Percentiles rank a stretch among this genome's conserved stretches.
phyloP scores from a whole-genome alignment of 805 yeast genomes.

The Candida alai region DNA sequence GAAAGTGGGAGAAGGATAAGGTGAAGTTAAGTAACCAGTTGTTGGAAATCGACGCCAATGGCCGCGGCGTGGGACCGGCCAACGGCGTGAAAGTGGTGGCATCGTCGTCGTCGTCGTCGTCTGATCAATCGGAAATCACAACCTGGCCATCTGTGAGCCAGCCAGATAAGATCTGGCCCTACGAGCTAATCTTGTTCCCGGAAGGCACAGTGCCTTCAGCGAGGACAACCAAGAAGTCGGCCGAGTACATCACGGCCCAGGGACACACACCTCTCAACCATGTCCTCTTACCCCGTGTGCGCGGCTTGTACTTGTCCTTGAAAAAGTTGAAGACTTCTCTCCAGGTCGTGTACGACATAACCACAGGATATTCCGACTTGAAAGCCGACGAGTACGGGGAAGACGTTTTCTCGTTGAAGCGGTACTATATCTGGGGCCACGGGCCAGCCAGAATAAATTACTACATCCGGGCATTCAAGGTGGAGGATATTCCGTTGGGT shows the following conservation, averaged over 20 bases:
- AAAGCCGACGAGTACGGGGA: constrained; percentile 67
- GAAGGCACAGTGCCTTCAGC: constrained; percentile 88
- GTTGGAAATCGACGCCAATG: constrained; percentile 54
- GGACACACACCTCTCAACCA: constrained; percentile 51
- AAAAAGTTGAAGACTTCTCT: constrained; percentile 50
- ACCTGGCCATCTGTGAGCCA: constrained; percentile 28
- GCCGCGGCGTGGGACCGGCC: constrained; percentile 54
- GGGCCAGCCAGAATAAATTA: constrained; percentile 68
- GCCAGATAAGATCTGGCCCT: constrained; percentile 32
- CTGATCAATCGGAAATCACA: constrained; percentile 1
- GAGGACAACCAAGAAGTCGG: constrained; percentile 57
- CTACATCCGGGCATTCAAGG: constrained; percentile 54
- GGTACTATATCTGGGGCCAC: constrained; percentile 62
- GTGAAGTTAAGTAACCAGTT: constrained; percentile 52
- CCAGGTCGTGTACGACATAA: constrained; percentile 69
- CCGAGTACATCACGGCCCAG: constrained; percentile 51
- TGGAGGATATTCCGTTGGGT: constrained; percentile 62
- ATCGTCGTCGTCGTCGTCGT: constrained; percentile 17
- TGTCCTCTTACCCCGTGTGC: constrained; percentile 74
- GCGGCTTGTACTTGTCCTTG: constrained; percentile 72
- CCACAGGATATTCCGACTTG: constrained; percentile 79
- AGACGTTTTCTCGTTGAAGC: constrained; percentile 60
- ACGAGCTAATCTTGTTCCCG: constrained; percentile 77
- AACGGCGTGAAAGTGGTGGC: constrained; percentile 35
- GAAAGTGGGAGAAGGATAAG: constrained; percentile 85